Percentiles rank a stretch among this genome's conserved stretches.
Evolutionary conservation across 176 grass and related monocot genomes (phyloP).

Genomic region (Lolium rigidum): DNA sequence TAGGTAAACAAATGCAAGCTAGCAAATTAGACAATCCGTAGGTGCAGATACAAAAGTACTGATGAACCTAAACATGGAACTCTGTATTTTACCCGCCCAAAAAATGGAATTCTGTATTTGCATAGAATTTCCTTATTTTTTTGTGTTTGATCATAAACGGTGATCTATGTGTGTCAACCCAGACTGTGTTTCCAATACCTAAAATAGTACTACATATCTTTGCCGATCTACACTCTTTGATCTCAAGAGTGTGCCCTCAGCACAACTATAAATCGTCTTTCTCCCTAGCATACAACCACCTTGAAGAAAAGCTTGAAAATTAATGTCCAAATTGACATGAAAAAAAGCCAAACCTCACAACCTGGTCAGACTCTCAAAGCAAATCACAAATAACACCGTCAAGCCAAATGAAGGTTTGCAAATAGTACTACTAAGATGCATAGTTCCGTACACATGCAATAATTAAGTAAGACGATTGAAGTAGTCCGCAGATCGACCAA

Average conservation of each 20-base stretch:
- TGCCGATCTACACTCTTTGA: conserved; percentile 2
- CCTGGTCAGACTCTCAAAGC: not conserved
- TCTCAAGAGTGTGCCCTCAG: conserved; percentile 25
- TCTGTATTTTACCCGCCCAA: not conserved
- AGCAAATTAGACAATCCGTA: not conserved
- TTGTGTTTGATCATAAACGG: not conserved
- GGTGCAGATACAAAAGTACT: not conserved
- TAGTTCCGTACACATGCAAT: conserved; percentile 39
- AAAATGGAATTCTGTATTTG: not conserved
- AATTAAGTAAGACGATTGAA: conserved; percentile 29
- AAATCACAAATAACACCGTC: conserved; percentile 1
- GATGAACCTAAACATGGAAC: not conserved
- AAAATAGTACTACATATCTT: conserved; percentile 8
- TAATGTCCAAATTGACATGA: not conserved
- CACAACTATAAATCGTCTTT: not conserved
- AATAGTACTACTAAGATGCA: conserved; percentile 9
- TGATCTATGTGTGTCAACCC: not conserved
- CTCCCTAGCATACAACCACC: not conserved
- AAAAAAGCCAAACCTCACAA: conserved; percentile 18
- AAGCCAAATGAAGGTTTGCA: conserved; percentile 26
- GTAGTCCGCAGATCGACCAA: conserved; percentile 40
- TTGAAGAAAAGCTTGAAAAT: not conserved
- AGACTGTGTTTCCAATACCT: conserved; percentile 15
- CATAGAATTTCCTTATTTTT: not conserved
- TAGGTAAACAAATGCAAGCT: not conserved